Evolutionary conservation across 345 rosid genomes (phyloP), one percentile per base, ranked within the genome.

Genomic region (Nephelium lappaceum): DNA sequence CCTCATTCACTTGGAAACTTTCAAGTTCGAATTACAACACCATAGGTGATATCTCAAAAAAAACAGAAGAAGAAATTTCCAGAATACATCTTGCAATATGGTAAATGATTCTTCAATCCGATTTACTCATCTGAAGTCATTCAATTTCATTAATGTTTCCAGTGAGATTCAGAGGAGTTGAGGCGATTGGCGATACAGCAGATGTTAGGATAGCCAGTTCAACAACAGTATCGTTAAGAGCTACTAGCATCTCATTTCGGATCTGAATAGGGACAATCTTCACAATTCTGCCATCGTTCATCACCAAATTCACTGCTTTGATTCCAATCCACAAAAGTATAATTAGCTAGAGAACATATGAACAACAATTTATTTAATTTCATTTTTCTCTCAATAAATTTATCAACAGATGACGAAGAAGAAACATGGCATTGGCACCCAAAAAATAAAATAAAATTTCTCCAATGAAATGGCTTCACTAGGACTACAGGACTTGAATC

Each of bases 161-260:
- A 23, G 67, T 69, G 47, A 72, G 23, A 69, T 69, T 83, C 74
- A 15, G 81, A 67, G 78, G 71, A 80, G 55, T 43, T 5, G 71
- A 78, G 36, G 67, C 61, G 6, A 75, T 69, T 36, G 75, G 87
- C 5, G 82, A 45, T 3, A 60, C 43, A 23, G 82, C 80, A 64
- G 77, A 80, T 45, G 76, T 78, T 63, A 69, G 79, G 16, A 78
- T 70, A 53, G 87, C 84, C 5, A 79, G 76, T 60, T 83, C 84
- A 11, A 73, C 72, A 43, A 6, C 11, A 55, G 65, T 41, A 38
- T 68, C 62, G 18, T 80, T 58, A 31, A 75, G 39, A 23, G 43
- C 5, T 27, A 5, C 12, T 65, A 79, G 68, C 72, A 76, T 66
- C 2, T 66, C 27, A 21, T 19, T 57, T 8, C 2, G 10, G 24